Percentiles rank a stretch among this genome's conserved stretches.
Conservation (phyloP, 2,329 filamentous ascomycete species). For the Colletotrichum lini region DNA sequence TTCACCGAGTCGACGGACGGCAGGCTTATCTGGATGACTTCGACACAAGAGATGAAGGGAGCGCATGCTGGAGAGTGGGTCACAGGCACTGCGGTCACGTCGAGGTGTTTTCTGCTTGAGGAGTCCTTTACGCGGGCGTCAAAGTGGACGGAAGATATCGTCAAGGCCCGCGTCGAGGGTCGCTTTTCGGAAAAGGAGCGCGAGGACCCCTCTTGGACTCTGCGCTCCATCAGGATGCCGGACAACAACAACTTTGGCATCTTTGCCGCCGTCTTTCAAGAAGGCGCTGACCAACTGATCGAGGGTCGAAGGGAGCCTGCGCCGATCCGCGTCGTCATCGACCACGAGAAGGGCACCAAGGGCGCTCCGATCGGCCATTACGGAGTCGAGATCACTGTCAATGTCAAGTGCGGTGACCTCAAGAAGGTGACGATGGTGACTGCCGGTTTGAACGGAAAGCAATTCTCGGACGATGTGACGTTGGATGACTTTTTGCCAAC, state of each 20-base stretch:
- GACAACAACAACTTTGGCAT: conserved; percentile 72
- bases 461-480: conserved; percentile 81
- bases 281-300: conserved; percentile 73
- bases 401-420: conserved; percentile 70
- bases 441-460: conserved; percentile 76
- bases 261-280: conserved; percentile 80
- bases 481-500: conserved; percentile 81
- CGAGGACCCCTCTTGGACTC: conserved; percentile 84
- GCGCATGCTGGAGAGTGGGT: conserved; percentile 64
- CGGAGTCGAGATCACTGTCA: conserved; percentile 79
- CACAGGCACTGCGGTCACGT: conserved; percentile 66
- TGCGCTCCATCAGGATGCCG: conserved; percentile 77
- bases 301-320: conserved; percentile 78
- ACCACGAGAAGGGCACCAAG: conserved; percentile 77
- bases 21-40: conserved; percentile 77
- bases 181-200: conserved; percentile 88
- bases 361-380: conserved; percentile 76
- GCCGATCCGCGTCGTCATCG: conserved; percentile 79
- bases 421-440: conserved; percentile 65
- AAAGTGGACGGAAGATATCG: conserved; percentile 86
- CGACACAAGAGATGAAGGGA: conserved; percentile 72
- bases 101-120: conserved; percentile 79
- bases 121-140: conserved; percentile 82
- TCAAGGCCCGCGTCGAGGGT: conserved; percentile 87
- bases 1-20: conserved; percentile 80